These are phyloP conservation scores for Paramecium biaurelia DNA, from an alignment of 73 alveolate genomes.

Conservation along the genomic window DNA sequence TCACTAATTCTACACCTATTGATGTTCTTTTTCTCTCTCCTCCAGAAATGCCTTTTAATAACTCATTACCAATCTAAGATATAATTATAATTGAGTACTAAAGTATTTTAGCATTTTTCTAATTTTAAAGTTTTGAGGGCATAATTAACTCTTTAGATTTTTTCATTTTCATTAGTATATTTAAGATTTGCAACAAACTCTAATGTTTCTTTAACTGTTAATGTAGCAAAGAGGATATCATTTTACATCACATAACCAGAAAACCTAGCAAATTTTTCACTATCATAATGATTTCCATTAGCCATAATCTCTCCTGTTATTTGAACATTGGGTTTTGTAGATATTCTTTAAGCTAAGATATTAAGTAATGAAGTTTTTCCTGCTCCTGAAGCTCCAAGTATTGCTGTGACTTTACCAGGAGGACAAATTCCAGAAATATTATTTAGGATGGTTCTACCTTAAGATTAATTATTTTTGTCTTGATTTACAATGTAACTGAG, in stretches of 20 bases:
- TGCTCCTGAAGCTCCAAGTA: slow-evolving; percentile 95
- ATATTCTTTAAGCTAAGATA: slow-evolving; percentile 78
- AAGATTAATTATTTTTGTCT: neutral
- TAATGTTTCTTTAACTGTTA: slow-evolving; percentile 86
- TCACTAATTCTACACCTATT: slow-evolving; percentile 73
- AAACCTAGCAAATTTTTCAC: slow-evolving; percentile 67
- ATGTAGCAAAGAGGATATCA: slow-evolving; percentile 82
- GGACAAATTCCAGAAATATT: slow-evolving; percentile 79
- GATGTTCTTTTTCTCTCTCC: slow-evolving; percentile 76
- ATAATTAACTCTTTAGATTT: slow-evolving; percentile 70
- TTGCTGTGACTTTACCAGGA: slow-evolving; percentile 87
- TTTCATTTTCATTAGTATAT: slow-evolving; percentile 67
- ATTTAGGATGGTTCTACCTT: slow-evolving; percentile 62
- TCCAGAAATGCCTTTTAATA: slow-evolving; percentile 69
- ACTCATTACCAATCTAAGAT: slow-evolving; percentile 66
- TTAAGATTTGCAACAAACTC: slow-evolving; percentile 84
- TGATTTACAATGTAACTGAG: neutral
- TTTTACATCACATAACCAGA: slow-evolving; percentile 89
- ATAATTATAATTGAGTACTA: neutral
- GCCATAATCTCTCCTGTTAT: slow-evolving; percentile 78
- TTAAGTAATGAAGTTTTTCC: slow-evolving; percentile 94
- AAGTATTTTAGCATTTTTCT: slow-evolving; percentile 68
- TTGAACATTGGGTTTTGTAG: slow-evolving; percentile 62
- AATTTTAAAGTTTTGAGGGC: slow-evolving; percentile 74
- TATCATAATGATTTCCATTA: slow-evolving; percentile 74